A percentile compares a stretch with the other conserved stretches of the same genome.
phyloP scores from a whole-genome alignment of 257 asterid species.

The Lycium barbarum region DNA sequence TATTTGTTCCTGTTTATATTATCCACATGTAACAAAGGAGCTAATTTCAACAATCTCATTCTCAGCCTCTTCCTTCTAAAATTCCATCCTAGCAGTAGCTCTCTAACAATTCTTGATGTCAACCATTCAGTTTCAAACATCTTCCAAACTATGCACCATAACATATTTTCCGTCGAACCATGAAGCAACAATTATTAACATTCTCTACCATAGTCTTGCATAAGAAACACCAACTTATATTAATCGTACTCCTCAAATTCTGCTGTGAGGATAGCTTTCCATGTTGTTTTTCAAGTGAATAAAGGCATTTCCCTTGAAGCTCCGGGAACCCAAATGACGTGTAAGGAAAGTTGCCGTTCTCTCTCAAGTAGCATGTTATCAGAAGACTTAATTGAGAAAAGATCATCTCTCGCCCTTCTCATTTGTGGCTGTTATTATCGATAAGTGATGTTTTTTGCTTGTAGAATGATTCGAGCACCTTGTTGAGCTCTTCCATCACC shows the following conservation, averaged over 20 bases:
- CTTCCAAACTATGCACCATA: constrained; percentile 16
- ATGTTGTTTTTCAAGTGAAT: constrained; percentile 1
- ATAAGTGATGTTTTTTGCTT: constrained; percentile 16
- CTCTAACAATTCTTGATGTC: background rate
- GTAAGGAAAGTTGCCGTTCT: background rate
- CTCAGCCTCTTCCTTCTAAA: constrained; percentile 17
- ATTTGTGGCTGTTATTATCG: constrained; percentile 12
- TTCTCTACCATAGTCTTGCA: constrained; percentile 3
- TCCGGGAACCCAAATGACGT: background rate
- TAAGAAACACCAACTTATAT: constrained; percentile 20
- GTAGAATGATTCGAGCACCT: background rate
- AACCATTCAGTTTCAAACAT: constrained; percentile 13
- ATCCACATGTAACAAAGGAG: background rate
- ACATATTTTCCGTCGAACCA: background rate
- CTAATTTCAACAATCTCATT: constrained; percentile 24
- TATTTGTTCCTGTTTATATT: background rate
- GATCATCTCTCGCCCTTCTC: constrained; percentile 14
- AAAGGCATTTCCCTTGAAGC: constrained; percentile 1
- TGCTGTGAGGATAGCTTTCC: background rate
- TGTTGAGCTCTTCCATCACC: constrained; percentile 33
- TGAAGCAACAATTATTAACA: background rate
- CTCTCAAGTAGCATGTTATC: constrained; percentile 17
- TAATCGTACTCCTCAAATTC: background rate
- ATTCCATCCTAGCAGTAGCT: constrained; percentile 13
- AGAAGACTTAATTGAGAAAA: constrained; percentile 12